phyloP scores from a whole-genome alignment of 495 filamentous ascomycete species.

The Lentithecium fluviatile region DNA sequence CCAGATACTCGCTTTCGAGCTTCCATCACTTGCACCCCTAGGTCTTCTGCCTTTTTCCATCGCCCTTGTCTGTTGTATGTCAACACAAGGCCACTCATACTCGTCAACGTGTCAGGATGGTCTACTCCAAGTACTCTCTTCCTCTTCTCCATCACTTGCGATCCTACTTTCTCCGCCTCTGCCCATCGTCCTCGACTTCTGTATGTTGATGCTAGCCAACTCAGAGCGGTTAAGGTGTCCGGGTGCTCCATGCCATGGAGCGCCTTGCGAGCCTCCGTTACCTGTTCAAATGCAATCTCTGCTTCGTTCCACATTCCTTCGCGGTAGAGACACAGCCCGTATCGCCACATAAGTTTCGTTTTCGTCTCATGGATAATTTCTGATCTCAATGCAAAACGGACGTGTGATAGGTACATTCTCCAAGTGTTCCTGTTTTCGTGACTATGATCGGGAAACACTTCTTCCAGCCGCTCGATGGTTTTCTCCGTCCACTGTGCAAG shows the following conservation, averaged over 20 bases:
- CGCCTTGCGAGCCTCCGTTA: no score
- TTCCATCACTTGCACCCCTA: neutral
- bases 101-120: no score
- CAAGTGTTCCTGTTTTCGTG: conserved; percentile 36
- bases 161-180: no score
- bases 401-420: conserved; percentile 40
- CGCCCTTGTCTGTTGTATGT: no score
- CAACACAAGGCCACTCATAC: no score
- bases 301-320: neutral
- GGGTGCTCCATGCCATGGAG: no score
- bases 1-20: neutral
- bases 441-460: conserved; percentile 34
- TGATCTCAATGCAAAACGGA: conserved; percentile 5
- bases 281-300: neutral
- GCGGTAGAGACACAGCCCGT: no score
- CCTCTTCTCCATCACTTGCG: no score
- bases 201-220: no score
- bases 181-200: no score
- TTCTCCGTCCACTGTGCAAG: conserved; percentile 15
- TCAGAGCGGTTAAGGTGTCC: no score
- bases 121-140: no score
- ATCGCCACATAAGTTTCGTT: neutral
- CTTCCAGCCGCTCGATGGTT: conserved; percentile 20
- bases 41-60: neutral
- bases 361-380: neutral